Base-by-base conservation (phyloP, 371 early-diverging fungal species). In the Catenaria anguillulae region DNA sequence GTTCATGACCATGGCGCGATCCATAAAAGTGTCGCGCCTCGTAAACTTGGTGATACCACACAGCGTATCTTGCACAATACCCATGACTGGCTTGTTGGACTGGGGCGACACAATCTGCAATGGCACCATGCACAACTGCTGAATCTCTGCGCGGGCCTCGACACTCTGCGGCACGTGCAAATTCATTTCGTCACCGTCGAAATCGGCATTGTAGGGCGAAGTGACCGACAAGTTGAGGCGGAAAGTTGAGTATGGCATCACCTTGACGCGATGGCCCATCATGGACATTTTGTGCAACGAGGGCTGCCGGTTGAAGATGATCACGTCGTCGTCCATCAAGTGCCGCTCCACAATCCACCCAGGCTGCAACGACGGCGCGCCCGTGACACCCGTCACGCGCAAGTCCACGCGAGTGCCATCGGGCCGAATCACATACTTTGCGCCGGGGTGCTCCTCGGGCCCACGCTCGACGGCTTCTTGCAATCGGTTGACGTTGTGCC, bases 161-260 rank as follows among this genome's bases (percentile, higher is more conserved):
- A 87, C 77, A 15, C 89, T 89, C 73, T 99, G 99, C 35, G 99
- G 99, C 34, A 98, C 93, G 73, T 99, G 99, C 76, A 99, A 74
- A 75, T 99, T 99, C 99, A 99, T 99, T 76, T 99, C 99, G 74
- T 99, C 99, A 62, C 99, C 99, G 73, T 99, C 99, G 77, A 99
- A 99, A 83, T 99, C 99, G 63, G 99, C 99, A 70, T 99, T 99
- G 73, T 99, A 99, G 23, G 99, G 99, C n/a, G 96, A 81, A 0
- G 99, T 98, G 48, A 95, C 99, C 48, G 97, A 95, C 48, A 99
- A 76, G 69, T 99, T 99, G 61, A 99, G 80, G 63, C 99, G 86
- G 84, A 99, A 99, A 6, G 99, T 99, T 33, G 94, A 94, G 72
- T 90, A 93, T 0, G 97, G 93, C 98, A 99, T 97, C 35, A 99